Evolutionary conservation across 1,284 basidiomycete genomes (phyloP).

Genomic region (Apiotrichum laibachii): DNA sequence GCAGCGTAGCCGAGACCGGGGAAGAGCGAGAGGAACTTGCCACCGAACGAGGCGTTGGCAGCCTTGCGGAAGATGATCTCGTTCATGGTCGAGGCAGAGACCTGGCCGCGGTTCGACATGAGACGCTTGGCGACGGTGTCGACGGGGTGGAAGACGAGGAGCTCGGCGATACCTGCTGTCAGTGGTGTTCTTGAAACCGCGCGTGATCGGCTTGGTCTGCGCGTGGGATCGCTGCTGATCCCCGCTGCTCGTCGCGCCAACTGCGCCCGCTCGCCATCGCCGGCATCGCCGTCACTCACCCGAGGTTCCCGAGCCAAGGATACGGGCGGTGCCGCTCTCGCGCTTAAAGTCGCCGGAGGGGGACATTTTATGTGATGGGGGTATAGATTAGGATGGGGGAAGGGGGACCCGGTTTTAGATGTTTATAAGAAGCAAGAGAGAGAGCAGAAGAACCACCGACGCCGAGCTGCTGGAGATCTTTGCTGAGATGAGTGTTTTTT

Average conservation of each 20-base stretch:
- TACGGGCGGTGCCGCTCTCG: constrained; percentile 85
- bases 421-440: no score
- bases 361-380: constrained; percentile 34
- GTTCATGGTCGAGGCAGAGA: constrained; percentile 63
- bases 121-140: constrained; percentile 96
- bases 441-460: no score
- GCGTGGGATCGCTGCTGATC: neutral
- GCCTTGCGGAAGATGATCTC: constrained; percentile 84
- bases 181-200: neutral
- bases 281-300: constrained; percentile 57
- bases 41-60: constrained; percentile 65
- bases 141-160: constrained; percentile 85
- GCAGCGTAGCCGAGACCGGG: constrained; percentile 97
- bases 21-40: constrained; percentile 86
- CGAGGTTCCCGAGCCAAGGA: constrained; percentile 88
- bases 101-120: constrained; percentile 91
- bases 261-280: no score
- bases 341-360: constrained; percentile 46
- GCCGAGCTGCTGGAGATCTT: no score
- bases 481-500: no score
- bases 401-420: no score
- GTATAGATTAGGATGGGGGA: no score
- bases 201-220: neutral
- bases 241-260: no score
- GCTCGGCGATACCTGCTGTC: constrained; percentile 79